Evolutionary conservation across 352 stramenopile species (phyloP), one percentile per base, ranked within the genome.

Genomic region (Phytophthora colocasiae): DNA sequence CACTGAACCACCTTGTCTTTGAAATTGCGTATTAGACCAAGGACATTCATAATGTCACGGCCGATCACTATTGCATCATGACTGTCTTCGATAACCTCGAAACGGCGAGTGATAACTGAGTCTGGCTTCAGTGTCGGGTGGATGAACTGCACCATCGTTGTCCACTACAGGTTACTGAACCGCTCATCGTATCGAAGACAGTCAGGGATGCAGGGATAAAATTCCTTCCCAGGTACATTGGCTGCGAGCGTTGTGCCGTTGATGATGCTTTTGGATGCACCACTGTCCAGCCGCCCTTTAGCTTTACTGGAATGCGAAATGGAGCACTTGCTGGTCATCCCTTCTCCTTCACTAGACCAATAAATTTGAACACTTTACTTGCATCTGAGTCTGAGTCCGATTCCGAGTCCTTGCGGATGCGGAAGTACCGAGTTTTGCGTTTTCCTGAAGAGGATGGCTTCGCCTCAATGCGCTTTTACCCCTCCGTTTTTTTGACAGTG

Each of bases 111-210:
- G 9, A 54, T 47, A 1, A 63, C 32, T 4, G 55, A 46, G 19
- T 48, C 32, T 9, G 12, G 29, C 15, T 63, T 63, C 2, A 54
- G 34, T n/a, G 47, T 11, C 12, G 32, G 55, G 43, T 48, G 45
- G 8, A 32, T 19, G 15, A 63, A 53, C 1, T 24, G 32, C 12
- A 54, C 19, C 8, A 8, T 10, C 22, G 47, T 39, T 6, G 2
- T 32, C 43, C 55, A 2, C 31, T 6, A 19, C 55, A 40, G 4
- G 55, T 15, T 4, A 63, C 53, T 1, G 32, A 54, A 3, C 53
- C 55, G 1, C 11, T 48, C 12, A 44, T 32, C 3, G 14, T 15
- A 14, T 49, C 26, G 6, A 31, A 31, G 27, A 31, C 3, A 59
- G 7, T 31, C 4, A 6, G 27, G 3, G 27, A 31, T 4, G 3